Percentiles rank a stretch among this genome's conserved stretches.
phyloP scores from a whole-genome alignment of 805 yeast species.

The Starmerella davenportii region DNA sequence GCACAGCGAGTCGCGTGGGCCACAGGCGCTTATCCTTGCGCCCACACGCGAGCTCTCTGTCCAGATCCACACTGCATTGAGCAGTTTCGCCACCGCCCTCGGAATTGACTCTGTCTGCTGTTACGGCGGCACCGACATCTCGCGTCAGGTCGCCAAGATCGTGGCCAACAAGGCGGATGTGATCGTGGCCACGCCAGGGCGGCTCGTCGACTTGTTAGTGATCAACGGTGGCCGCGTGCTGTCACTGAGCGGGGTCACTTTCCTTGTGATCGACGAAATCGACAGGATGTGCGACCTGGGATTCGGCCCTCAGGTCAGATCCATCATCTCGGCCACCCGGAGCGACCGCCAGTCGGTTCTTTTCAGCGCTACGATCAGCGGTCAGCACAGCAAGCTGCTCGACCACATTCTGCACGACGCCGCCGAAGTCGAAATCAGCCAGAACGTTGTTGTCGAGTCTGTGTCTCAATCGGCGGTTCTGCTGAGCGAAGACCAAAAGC shows the following conservation, averaged over 20 bases:
- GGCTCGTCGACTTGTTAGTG: slow-evolving; percentile 73
- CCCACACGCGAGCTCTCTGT: slow-evolving; percentile 88
- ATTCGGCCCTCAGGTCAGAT: slow-evolving; percentile 85
- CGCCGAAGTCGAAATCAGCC: slow-evolving; percentile 62
- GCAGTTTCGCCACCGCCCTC: slow-evolving; percentile 32
- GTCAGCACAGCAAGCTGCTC: slow-evolving; percentile 60
- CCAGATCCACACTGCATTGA: slow-evolving; percentile 50
- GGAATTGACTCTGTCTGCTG: slow-evolving; percentile 45
- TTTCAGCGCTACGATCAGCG: slow-evolving; percentile 88
- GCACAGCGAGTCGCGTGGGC: slow-evolving; percentile 28
- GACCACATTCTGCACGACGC: slow-evolving; percentile 45
- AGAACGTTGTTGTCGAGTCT: slow-evolving; percentile 60
- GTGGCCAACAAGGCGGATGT: slow-evolving; percentile 56
- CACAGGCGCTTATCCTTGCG: slow-evolving; percentile 59
- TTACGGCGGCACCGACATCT: slow-evolving; percentile 79
- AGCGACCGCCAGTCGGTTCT: slow-evolving; percentile 79
- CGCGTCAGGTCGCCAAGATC: slow-evolving; percentile 60
- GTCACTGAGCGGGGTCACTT: slow-evolving; percentile 50
- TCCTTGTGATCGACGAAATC: slow-evolving; percentile 85
- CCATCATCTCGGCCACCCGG: slow-evolving; percentile 55
- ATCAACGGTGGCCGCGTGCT: slow-evolving; percentile 66
- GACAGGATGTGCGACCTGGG: slow-evolving; percentile 95
- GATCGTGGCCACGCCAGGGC: slow-evolving; percentile 86
- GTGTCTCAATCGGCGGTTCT: slow-evolving; percentile 36
- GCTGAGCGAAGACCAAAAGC: neutral